Percentiles rank a stretch among this genome's conserved stretches.
These are phyloP conservation scores for Mucor circinelloides DNA, from an alignment of 371 early-diverging fungal genomes.

Conservation along the genomic window DNA sequence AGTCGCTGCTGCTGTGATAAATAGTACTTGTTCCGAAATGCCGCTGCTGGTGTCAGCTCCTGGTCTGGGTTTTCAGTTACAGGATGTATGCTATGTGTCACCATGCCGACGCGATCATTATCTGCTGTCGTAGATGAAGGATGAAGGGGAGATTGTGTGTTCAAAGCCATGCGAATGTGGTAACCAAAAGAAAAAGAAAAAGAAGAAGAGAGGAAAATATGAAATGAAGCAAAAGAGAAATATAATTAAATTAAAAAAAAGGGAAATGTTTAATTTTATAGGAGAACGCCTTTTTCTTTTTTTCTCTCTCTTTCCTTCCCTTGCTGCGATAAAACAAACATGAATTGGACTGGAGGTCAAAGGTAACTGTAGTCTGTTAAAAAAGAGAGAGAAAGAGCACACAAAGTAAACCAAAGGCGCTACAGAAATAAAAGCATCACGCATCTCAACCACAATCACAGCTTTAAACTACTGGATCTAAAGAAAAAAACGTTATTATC, in stretches of 20 bases:
- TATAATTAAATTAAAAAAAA: slow-evolving; percentile 2
- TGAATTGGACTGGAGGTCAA: slow-evolving; percentile 19
- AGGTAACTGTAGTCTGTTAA: not conserved
- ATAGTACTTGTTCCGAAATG: slow-evolving; percentile 46
- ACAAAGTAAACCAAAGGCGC: not conserved
- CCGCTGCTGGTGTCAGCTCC: slow-evolving; percentile 37
- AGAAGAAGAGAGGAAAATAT: not conserved
- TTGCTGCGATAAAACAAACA: not conserved
- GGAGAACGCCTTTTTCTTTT: not conserved
- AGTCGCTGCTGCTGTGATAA: slow-evolving; percentile 18
- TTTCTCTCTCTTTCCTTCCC: not conserved
- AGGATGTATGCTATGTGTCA: not conserved
- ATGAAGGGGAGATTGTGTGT: slow-evolving; percentile 1
- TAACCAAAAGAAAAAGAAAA: slow-evolving; percentile 5
- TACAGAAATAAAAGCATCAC: not conserved
- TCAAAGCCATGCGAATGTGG: not conserved
- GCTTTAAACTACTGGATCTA: not conserved
- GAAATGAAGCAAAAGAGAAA: not conserved
- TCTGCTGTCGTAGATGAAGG: not conserved
- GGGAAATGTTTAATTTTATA: not conserved
- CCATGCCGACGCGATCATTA: not conserved
- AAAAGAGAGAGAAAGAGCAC: not conserved
- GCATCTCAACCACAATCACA: not conserved
- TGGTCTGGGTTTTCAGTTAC: not conserved
- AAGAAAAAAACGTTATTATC: not conserved